These are phyloP conservation scores for Cunninghamia lanceolata DNA, from an alignment of 75 land plant genomes.

Conservation along the genomic window DNA sequence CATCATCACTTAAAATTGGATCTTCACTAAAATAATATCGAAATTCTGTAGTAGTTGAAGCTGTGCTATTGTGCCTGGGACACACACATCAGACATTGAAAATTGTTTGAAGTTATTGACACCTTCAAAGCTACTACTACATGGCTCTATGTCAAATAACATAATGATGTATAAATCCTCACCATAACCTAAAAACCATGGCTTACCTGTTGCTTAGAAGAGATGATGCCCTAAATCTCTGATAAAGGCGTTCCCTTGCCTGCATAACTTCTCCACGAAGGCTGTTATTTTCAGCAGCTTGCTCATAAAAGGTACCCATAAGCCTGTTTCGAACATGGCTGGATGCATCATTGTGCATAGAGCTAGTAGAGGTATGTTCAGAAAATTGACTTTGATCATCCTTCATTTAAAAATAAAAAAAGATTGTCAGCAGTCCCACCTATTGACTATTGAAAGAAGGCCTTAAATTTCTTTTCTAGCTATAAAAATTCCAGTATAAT, in stretches of 20 bases:
- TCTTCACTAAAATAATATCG: conserved; percentile 26
- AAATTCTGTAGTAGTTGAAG: conserved; percentile 7
- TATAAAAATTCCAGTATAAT: neutral
- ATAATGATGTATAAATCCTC: neutral
- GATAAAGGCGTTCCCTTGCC: conserved; percentile 63
- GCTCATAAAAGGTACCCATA: neutral
- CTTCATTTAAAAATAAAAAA: neutral
- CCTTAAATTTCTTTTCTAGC: neutral
- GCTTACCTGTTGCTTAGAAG: conserved; percentile 43
- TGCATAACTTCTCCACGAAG: conserved; percentile 52
- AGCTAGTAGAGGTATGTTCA: conserved; percentile 9
- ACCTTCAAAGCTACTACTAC: neutral
- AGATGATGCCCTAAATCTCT: conserved; percentile 73
- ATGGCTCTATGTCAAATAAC: neutral
- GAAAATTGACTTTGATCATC: conserved; percentile 9
- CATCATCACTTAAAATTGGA: conserved; percentile 33
- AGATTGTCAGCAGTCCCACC: neutral
- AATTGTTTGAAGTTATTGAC: neutral
- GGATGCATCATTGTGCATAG: conserved; percentile 1
- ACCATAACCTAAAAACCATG: neutral
- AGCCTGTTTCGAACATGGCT: conserved; percentile 1
- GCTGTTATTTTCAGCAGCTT: conserved; percentile 20
- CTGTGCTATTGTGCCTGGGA: conserved; percentile 14
- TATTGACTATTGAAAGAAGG: neutral
- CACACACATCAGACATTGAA: neutral